Conservation (phyloP, 441 rosid genomes). For the Adansonia madagascariensis region DNA sequence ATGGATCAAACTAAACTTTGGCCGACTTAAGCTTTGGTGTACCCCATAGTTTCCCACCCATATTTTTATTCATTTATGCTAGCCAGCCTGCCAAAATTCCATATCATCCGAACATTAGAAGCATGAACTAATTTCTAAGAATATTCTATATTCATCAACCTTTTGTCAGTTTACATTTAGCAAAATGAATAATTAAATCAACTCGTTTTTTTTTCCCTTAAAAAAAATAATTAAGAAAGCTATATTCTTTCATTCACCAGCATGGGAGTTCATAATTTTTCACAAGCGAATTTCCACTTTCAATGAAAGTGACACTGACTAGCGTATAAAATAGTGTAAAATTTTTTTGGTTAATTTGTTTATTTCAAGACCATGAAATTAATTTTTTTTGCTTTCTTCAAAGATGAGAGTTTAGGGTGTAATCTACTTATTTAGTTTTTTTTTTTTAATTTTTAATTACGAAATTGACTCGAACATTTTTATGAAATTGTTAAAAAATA, state of each 20-base stretch:
- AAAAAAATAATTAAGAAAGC: background rate
- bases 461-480: too few relatives aligned
- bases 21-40: background rate
- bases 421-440: too few relatives aligned
- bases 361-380: background rate
- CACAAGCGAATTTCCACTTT: background rate
- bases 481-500: too few relatives aligned
- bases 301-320: background rate
- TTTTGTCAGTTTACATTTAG: background rate
- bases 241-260: conserved; percentile 22
- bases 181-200: background rate
- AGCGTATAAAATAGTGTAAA: background rate
- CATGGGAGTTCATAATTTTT: background rate
- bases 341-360: background rate
- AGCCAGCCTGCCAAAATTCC: background rate
- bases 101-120: background rate
- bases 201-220: background rate
- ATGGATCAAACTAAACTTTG: too few relatives aligned
- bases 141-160: background rate
- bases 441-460: too few relatives aligned
- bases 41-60: background rate
- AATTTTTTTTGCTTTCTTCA: background rate
- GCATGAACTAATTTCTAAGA: background rate
- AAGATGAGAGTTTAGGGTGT: too few relatives aligned
- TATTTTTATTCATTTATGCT: conserved; percentile 24